Evolutionary conservation across 345 rosid species (phyloP).

Genomic region (Populus davidiana): DNA sequence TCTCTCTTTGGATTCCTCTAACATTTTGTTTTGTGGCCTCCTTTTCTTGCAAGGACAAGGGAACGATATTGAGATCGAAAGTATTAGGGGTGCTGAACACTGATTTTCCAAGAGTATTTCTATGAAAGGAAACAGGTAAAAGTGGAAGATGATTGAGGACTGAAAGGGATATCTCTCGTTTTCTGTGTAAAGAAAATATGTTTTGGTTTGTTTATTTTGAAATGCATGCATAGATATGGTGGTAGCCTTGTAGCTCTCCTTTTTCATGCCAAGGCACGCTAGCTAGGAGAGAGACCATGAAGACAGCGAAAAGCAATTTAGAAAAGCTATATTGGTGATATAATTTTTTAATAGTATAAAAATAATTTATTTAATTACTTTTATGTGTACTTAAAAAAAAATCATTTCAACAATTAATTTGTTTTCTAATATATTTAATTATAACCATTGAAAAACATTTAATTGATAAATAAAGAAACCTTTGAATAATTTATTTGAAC

Average conservation of each 20-base stretch:
- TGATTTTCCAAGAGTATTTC: not conserved
- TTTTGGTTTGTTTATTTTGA: slow-evolving; percentile 12
- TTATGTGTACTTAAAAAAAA: too few species aligned
- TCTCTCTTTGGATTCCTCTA: not conserved
- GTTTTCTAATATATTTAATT: too few species aligned
- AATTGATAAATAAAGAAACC: too few species aligned
- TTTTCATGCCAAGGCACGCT: slow-evolving; percentile 41
- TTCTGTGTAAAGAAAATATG: slow-evolving; percentile 28
- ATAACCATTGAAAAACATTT: too few species aligned
- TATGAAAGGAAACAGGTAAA: slow-evolving; percentile 15
- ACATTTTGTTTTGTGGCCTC: not conserved
- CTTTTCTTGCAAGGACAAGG: not conserved
- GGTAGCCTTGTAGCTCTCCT: slow-evolving; percentile 30
- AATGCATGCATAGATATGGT: slow-evolving; percentile 3
- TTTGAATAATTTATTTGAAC: too few species aligned
- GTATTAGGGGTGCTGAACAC: slow-evolving; percentile 1
- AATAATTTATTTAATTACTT: too few species aligned
- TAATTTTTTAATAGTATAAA: not conserved
- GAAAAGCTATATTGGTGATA: too few species aligned
- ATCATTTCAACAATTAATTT: too few species aligned
- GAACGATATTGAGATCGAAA: not conserved
- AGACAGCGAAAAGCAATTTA: too few species aligned
- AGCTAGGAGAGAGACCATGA: slow-evolving; percentile 21
- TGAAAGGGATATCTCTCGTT: slow-evolving; percentile 48
- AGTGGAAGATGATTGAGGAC: slow-evolving; percentile 43